Conservation (phyloP, 352 stramenopile species). For the Globisporangium cederbergense region DNA sequence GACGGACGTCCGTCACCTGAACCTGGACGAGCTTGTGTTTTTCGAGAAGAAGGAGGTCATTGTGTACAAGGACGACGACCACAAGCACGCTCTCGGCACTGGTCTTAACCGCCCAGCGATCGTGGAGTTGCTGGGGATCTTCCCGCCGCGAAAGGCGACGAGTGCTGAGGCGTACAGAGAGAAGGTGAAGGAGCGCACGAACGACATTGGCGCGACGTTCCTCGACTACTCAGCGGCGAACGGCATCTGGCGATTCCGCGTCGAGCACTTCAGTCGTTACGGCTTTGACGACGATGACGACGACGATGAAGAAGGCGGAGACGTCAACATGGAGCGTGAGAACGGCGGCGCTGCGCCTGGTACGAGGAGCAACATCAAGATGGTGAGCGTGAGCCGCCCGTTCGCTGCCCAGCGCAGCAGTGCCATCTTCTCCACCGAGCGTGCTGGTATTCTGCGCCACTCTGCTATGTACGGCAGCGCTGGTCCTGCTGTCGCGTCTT, state of each 20-base stretch:
- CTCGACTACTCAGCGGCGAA: constrained; percentile 72
- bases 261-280: constrained; percentile 86
- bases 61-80: constrained; percentile 80
- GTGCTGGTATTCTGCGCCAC: constrained; percentile 37
- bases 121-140: constrained; percentile 75
- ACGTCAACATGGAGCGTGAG: constrained; percentile 31
- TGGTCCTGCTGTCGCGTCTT: constrained; percentile 32
- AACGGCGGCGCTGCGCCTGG: constrained; percentile 19
- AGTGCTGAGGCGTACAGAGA: constrained; percentile 68
- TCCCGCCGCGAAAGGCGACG: constrained; percentile 59
- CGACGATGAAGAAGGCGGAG: constrained; percentile 35
- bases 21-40: constrained; percentile 73
- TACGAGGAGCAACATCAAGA: constrained; percentile 22
- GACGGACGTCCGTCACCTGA: constrained; percentile 76
- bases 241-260: constrained; percentile 81
- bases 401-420: constrained; percentile 12
- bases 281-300: constrained; percentile 74
- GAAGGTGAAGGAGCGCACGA: constrained; percentile 70
- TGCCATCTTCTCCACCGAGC: constrained; percentile 29
- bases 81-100: constrained; percentile 71
- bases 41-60: constrained; percentile 87
- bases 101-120: constrained; percentile 77
- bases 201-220: constrained; percentile 74
- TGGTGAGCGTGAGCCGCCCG: constrained; percentile 24
- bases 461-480: constrained; percentile 36